Conservation (phyloP, 139 green algal genomes). For the Pseudopediastrum boryanum region DNA sequence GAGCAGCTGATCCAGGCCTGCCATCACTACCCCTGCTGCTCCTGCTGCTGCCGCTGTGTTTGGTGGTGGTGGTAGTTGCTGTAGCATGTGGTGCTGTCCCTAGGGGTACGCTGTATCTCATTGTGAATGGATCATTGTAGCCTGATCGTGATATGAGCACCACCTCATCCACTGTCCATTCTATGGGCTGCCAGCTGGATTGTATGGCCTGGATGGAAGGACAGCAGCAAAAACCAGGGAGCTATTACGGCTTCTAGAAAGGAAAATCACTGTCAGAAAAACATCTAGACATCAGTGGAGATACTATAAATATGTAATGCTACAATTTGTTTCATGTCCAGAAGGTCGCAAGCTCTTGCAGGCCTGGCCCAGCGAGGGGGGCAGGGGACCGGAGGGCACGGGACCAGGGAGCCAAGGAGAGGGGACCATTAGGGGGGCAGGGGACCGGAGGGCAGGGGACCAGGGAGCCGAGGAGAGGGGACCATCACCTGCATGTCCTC, state of each 20-base stretch:
- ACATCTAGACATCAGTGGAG: neutral
- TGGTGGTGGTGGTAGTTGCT: neutral
- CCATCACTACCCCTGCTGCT: neutral
- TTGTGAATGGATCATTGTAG: slow-evolving; percentile 55
- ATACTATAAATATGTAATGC: neutral
- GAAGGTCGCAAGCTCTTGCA: neutral
- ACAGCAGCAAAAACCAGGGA: neutral
- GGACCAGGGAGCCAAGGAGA: neutral
- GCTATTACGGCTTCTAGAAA: neutral
- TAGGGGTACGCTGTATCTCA: slow-evolving; percentile 56
- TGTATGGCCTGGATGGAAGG: neutral
- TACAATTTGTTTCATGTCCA: neutral
- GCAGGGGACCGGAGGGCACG: neutral
- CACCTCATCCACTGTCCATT: slow-evolving; percentile 39
- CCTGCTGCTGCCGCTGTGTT: slow-evolving; percentile 8
- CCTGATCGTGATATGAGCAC: slow-evolving; percentile 35
- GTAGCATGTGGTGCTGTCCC: slow-evolving; percentile 27
- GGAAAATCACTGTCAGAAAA: neutral
- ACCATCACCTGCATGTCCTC: slow-evolving; percentile 28
- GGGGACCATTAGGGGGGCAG: neutral
- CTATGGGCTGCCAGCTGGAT: slow-evolving; percentile 7
- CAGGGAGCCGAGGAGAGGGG: neutral
- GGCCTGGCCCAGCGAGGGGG: neutral
- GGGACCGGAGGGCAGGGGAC: no score
- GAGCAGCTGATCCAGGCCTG: neutral